Conservation (phyloP, 129 eudicot species). For the Pittosporum tobira region DNA sequence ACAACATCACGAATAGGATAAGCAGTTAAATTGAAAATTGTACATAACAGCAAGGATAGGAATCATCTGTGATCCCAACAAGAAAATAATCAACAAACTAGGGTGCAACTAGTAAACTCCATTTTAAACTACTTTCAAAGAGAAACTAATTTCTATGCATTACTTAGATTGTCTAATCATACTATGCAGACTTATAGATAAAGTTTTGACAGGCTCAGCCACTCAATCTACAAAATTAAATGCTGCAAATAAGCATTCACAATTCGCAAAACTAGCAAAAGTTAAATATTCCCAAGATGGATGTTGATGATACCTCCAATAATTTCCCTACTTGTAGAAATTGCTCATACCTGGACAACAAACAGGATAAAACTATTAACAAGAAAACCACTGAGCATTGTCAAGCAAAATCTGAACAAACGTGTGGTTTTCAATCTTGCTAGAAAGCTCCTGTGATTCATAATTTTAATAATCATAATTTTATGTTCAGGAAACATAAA, state of each 20-base stretch:
- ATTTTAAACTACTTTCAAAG: too few relatives aligned
- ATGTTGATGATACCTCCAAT: slow-evolving; percentile 57
- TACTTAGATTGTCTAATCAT: background rate
- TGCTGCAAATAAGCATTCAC: background rate
- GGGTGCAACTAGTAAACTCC: background rate
- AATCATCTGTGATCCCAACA: background rate
- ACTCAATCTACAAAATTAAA: background rate
- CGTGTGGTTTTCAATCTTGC: too few relatives aligned
- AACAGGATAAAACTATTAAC: slow-evolving; percentile 8
- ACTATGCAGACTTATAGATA: background rate
- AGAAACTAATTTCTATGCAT: background rate
- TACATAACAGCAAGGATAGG: background rate
- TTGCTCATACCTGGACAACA: slow-evolving; percentile 64
- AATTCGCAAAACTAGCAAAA: background rate
- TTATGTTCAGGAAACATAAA: too few relatives aligned
- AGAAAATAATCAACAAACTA: background rate
- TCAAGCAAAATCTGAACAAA: background rate
- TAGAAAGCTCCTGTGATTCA: too few relatives aligned
- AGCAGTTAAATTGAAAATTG: background rate
- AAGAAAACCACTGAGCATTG: background rate
- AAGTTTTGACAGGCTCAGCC: background rate
- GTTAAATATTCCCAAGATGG: background rate
- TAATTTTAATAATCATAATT: too few relatives aligned
- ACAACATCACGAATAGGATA: background rate
- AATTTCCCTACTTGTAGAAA: slow-evolving; percentile 77